Percentiles rank a stretch among this genome's conserved stretches.
Evolutionary conservation across 225 moss, liverwort and hornwort species (phyloP).

Genomic region (Physcomitrellopsis africana): DNA sequence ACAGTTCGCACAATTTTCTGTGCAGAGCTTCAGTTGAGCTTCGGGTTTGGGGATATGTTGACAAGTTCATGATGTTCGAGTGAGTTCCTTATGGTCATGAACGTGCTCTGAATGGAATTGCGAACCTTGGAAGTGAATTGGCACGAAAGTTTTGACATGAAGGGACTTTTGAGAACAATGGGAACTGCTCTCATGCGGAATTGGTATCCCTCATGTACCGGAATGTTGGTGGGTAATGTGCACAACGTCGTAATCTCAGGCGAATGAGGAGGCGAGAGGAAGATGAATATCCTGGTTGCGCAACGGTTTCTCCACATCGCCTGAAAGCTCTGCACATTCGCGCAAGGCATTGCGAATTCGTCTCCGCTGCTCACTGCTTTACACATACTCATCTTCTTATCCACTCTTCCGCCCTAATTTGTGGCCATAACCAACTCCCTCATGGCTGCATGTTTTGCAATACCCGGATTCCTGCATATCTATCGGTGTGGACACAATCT

Average conservation of each 20-base stretch:
- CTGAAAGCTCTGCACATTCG: slow-evolving; percentile 9
- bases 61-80: no score
- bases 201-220: not conserved
- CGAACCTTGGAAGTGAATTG: no score
- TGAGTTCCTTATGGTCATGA: no score
- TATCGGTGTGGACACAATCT: not conserved
- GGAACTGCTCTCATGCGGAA: not conserved
- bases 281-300: not conserved
- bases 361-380: not conserved
- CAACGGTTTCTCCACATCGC: not conserved
- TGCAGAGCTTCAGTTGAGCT: no score
- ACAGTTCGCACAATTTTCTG: no score
- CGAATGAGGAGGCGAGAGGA: not conserved
- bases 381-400: not conserved
- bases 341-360: not conserved
- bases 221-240: not conserved
- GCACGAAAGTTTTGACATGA: no score
- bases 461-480: slow-evolving; percentile 1
- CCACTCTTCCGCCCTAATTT: no score
- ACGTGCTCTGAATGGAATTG: no score
- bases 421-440: not conserved
- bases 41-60: no score
- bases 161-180: not conserved
- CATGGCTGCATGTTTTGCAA: slow-evolving; percentile 27
- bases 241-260: not conserved